phyloP scores from a whole-genome alignment of 768 basidiomycete genomes.

The Mycena olivaceomarginata region DNA sequence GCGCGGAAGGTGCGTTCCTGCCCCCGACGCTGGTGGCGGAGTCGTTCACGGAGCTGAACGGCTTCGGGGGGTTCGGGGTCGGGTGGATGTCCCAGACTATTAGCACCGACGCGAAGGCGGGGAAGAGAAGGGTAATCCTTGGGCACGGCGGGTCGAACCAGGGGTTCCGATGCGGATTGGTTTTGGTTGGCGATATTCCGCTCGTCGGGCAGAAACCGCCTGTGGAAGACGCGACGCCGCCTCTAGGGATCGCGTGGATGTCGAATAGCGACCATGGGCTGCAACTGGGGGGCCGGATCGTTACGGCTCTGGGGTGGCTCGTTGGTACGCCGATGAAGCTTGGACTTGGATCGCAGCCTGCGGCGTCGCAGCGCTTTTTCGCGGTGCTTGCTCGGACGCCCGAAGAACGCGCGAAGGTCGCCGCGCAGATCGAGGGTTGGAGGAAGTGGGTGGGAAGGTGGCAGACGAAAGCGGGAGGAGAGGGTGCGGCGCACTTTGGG shows the following conservation, averaged over 20 bases:
- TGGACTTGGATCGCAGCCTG: no score
- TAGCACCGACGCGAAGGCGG: not conserved
- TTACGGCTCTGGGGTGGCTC: conserved; percentile 28
- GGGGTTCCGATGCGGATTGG: conserved; percentile 20
- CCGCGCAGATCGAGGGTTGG: conserved; percentile 29
- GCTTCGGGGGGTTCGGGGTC: conserved; percentile 31
- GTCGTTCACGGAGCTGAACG: conserved; percentile 29
- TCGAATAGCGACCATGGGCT: conserved; percentile 30
- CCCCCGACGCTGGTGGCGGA: conserved; percentile 31
- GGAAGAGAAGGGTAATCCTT: conserved; percentile 7
- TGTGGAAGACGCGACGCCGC: conserved; percentile 8
- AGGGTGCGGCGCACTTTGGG: not conserved
- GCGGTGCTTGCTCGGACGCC: conserved; percentile 17
- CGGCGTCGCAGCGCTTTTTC: conserved; percentile 1
- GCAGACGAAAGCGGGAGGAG: conserved; percentile 24
- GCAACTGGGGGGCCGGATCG: conserved; percentile 11
- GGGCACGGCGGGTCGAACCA: conserved; percentile 20
- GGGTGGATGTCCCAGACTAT: conserved; percentile 28
- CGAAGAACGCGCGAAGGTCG: conserved; percentile 17
- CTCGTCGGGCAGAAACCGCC: conserved; percentile 2
- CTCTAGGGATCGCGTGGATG: conserved; percentile 34
- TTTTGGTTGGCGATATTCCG: conserved; percentile 32
- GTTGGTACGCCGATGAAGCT: conserved; percentile 19
- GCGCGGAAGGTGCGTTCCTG: conserved; percentile 9
- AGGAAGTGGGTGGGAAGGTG: conserved; percentile 27